These are phyloP conservation scores for Cicer arietinum DNA, from an alignment of 306 rosid genomes.

Conservation along the genomic window DNA sequence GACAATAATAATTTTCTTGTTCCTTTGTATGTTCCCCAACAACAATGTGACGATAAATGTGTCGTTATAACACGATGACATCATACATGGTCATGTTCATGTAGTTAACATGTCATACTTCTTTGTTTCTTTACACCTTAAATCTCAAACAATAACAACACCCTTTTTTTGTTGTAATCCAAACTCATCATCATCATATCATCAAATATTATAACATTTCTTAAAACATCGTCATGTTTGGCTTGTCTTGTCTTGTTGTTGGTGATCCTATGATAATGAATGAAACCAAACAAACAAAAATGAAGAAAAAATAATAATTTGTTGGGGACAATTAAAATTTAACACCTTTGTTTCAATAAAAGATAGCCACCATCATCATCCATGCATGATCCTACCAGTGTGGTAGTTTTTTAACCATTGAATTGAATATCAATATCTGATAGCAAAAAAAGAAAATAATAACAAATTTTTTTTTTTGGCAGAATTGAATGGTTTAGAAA, in stretches of 20 bases:
- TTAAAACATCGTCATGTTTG: background rate
- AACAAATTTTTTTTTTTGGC: background rate
- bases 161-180: background rate
- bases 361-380: background rate
- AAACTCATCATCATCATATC: background rate
- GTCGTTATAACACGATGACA: background rate
- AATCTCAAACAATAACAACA: too few species aligned
- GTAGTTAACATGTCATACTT: background rate
- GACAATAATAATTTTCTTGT: background rate
- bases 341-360: slow-evolving; percentile 38
- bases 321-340: slow-evolving; percentile 35
- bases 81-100: slow-evolving; percentile 5
- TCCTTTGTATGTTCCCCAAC: background rate
- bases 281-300: slow-evolving; percentile 18
- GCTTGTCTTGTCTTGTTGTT: background rate
- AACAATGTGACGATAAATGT: background rate
- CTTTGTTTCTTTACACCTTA: too few species aligned
- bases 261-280: slow-evolving; percentile 32
- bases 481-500: slow-evolving; percentile 46
- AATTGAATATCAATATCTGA: slow-evolving; percentile 44
- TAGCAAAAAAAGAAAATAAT: background rate
- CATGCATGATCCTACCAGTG: slow-evolving; percentile 25
- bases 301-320: background rate
- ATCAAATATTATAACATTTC: background rate
- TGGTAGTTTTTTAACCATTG: slow-evolving; percentile 47